Evolutionary conservation across 2,329 filamentous ascomycete genomes (phyloP), one percentile per base, ranked within the genome.

Genomic region (Ilyonectria destructans): DNA sequence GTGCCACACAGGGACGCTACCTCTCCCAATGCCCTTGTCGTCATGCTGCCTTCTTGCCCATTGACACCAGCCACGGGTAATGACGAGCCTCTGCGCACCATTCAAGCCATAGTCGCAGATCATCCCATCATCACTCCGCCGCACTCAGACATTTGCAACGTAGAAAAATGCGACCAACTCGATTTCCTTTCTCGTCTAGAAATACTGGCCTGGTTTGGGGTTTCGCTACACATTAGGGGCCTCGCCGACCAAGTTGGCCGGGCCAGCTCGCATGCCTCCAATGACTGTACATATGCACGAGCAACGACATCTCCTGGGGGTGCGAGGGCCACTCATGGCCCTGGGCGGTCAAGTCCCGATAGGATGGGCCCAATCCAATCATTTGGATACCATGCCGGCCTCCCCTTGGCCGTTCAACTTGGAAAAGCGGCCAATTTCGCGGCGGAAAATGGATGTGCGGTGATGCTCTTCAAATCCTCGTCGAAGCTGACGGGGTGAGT

Each of bases 401-500:
- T 68, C 65, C 43, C 65, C 40, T 67, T 49, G 62, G 60, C 57
- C 65, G 60, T 58, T 65, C 64, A 40, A 54, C 45, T 43, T 55
- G 59, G 65, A 62, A 54, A 64, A 46, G 43, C 40, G 46, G 59
- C 55, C 66, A 71, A 70, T 75, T 75, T 74, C 65, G 65, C 64
- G 49, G 60, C 57, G 72, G 69, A 60, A 58, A 67, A 67, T 37
- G 62, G 62, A 70, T 74, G 74, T 69, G 74, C 60, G 68, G 62
- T 71, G 69, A 71, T 72, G 69, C 66, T 70, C 67, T 74, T 60
- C 61, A 72, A 66, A 73, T 72, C 61, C 65, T 74, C 67, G 65
- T 72, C 71, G 59, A 71, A 71, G 73, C 71, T 76, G 73, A 73
- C 67, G 70, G 68, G 67, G 68, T 68, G 70, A 74, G 62, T 73